Percentiles rank a stretch among this genome's conserved stretches.
Evolutionary conservation across 75 land plant genomes (phyloP).

Genomic region (Larix kaempferi): DNA sequence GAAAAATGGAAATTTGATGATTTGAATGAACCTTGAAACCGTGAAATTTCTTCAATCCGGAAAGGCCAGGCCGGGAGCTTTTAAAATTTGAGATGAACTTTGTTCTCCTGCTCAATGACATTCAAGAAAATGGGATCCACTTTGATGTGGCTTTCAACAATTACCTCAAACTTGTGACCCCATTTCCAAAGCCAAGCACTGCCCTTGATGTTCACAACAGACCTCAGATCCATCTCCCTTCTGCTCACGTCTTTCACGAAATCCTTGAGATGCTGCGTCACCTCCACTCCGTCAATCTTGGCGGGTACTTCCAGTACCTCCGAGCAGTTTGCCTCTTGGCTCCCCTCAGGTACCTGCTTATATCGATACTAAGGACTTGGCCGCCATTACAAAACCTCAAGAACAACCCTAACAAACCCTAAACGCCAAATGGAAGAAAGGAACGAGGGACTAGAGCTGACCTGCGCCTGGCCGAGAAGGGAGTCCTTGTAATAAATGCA

Average conservation of each 20-base stretch:
- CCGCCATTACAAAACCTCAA: not conserved
- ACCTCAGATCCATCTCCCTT: constrained; percentile 75
- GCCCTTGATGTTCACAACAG: constrained; percentile 67
- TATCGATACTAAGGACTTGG: not conserved
- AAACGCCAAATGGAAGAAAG: not conserved
- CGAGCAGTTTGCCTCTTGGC: constrained; percentile 48
- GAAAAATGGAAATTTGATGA: no score
- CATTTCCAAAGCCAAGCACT: constrained; percentile 59
- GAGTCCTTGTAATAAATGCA: constrained; percentile 75
- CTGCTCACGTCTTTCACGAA: constrained; percentile 48
- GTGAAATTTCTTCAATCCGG: no score
- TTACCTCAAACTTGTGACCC: constrained; percentile 65
- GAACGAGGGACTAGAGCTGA: not conserved
- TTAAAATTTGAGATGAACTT: constrained; percentile 23
- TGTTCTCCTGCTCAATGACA: constrained; percentile 80
- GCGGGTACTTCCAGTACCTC: constrained; percentile 59
- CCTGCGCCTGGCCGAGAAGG: constrained; percentile 70
- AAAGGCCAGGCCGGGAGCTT: no score
- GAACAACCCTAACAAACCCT: not conserved
- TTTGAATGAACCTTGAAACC: no score
- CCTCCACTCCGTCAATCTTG: constrained; percentile 63
- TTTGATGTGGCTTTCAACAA: constrained; percentile 63
- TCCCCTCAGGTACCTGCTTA: constrained; percentile 48
- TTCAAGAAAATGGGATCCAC: constrained; percentile 87
- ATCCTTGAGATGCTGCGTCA: constrained; percentile 48